Evolutionary conservation across 2,329 filamentous ascomycete genomes (phyloP), one percentile per base, ranked within the genome.

Genomic region (Neonectria hederae): DNA sequence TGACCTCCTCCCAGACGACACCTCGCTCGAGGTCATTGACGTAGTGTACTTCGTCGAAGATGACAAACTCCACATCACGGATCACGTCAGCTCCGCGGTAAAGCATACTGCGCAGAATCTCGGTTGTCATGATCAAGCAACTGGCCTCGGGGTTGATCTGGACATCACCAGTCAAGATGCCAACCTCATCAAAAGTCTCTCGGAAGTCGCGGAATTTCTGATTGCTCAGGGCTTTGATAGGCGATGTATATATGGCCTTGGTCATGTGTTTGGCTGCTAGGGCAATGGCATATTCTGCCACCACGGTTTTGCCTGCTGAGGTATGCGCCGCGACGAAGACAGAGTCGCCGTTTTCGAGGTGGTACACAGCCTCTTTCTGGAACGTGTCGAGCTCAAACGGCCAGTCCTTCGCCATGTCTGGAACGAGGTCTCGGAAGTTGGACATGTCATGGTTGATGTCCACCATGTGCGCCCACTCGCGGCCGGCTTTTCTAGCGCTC

Each of bases 1-100:
- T 99, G 73, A 99, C 96, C 79, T 99, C 96, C 79, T 99, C 96
- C 96, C 96, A 99, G 0, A 99, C 96, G 6, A 99, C 96, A 74
- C 96, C 96, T 80, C 96, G 88, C 78, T 98, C 96, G 26, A 92
- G 86, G 77, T 99, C 96, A 76, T 98, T 99, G 69, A 99, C 95
- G 76, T 99, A 99, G 80, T 99, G 96, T 2, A 99, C 96, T 79
- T 99, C 96, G 74, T 99, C 96, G 67, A 99, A 99, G 53, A 99
- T 97, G 71, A 99, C 96, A 77, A 97, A 99, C 71, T 99, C 96
- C 9, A 99, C 96, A 76, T 99, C 96, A 71, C 96, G 89, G 70
- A 99, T 97, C 17, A 99, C 81, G 81, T 99, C 96, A 6, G 96
- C 95, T 65, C 96, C 96, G 64, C 95, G 89, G 75, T 99, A 99